Evolutionary conservation across 257 asterid genomes (phyloP).

Genomic region (Scutellaria baicalensis): DNA sequence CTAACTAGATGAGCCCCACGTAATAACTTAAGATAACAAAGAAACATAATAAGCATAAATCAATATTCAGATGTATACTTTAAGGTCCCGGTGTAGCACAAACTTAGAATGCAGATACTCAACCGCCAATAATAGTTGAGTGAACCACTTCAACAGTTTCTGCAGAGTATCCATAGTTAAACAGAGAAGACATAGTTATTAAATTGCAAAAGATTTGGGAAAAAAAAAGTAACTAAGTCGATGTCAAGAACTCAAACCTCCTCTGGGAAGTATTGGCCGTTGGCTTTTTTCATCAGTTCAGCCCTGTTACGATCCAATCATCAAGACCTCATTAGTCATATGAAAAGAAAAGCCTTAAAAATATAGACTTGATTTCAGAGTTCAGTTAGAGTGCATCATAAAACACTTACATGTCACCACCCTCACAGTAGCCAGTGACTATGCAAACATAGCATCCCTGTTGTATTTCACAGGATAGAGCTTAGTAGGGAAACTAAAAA

Average conservation of each 20-base stretch:
- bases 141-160: slow-evolving; percentile 91
- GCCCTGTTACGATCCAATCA: slow-evolving; percentile 56
- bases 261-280: slow-evolving; percentile 87
- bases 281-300: slow-evolving; percentile 85
- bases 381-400: neutral
- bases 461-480: slow-evolving; percentile 15
- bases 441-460: slow-evolving; percentile 99
- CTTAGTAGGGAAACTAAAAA: neutral
- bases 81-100: slow-evolving; percentile 95
- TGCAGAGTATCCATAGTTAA: slow-evolving; percentile 27
- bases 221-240: neutral
- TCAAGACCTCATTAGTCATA: slow-evolving; percentile 1
- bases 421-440: slow-evolving; percentile 96
- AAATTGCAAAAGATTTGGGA: neutral
- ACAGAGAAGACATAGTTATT: neutral
- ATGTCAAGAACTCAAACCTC: slow-evolving; percentile 53
- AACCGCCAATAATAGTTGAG: slow-evolving; percentile 87
- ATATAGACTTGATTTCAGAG: neutral
- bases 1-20: slow-evolving; percentile 11
- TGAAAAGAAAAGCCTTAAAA: neutral
- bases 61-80: slow-evolving; percentile 34
- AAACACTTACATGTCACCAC: slow-evolving; percentile 93
- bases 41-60: slow-evolving; percentile 4
- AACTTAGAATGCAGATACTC: slow-evolving; percentile 93
- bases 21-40: slow-evolving; percentile 7